Evolutionary conservation across 768 basidiomycete species (phyloP).

Genomic region (Tricholoma matsutake): DNA sequence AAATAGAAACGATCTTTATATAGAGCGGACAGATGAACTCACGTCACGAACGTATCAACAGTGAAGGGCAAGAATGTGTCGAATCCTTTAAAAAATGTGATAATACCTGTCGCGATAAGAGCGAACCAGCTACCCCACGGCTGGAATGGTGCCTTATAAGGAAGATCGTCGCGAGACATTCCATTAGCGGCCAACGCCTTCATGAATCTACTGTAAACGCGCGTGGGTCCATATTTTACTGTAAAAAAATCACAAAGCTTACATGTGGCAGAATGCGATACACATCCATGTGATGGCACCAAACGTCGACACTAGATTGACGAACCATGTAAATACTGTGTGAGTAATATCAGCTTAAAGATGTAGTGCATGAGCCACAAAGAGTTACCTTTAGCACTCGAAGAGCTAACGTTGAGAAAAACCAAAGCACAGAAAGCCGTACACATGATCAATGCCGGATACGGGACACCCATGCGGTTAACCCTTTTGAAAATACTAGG

Average conservation of each 20-base stretch:
- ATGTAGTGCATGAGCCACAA: neutral
- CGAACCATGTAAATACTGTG: slow-evolving; percentile 48
- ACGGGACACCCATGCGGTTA: slow-evolving; percentile 45
- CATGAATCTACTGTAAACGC: slow-evolving; percentile 37
- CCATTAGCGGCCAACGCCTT: slow-evolving; percentile 40
- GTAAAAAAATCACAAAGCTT: slow-evolving; percentile 16
- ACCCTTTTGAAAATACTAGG: slow-evolving; percentile 42
- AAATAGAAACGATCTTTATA: slow-evolving; percentile 5
- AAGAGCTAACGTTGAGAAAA: slow-evolving; percentile 53
- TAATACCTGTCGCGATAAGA: slow-evolving; percentile 45
- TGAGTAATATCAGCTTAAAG: slow-evolving; percentile 27
- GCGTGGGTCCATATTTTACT: neutral
- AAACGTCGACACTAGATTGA: slow-evolving; percentile 46
- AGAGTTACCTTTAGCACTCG: slow-evolving; percentile 45
- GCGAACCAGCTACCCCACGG: slow-evolving; percentile 63
- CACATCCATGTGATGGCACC: slow-evolving; percentile 49
- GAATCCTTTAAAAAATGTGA: slow-evolving; percentile 59
- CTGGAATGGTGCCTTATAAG: slow-evolving; percentile 59
- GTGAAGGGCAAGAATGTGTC: slow-evolving; percentile 50
- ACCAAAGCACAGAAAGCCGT: slow-evolving; percentile 53
- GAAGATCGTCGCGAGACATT: slow-evolving; percentile 39
- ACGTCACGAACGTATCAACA: slow-evolving; percentile 61
- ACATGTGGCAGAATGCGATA: slow-evolving; percentile 63
- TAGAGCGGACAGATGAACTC: slow-evolving; percentile 19
- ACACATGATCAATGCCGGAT: slow-evolving; percentile 52